Conservation (phyloP, 257 asterid species). For the Henckelia pumila region DNA sequence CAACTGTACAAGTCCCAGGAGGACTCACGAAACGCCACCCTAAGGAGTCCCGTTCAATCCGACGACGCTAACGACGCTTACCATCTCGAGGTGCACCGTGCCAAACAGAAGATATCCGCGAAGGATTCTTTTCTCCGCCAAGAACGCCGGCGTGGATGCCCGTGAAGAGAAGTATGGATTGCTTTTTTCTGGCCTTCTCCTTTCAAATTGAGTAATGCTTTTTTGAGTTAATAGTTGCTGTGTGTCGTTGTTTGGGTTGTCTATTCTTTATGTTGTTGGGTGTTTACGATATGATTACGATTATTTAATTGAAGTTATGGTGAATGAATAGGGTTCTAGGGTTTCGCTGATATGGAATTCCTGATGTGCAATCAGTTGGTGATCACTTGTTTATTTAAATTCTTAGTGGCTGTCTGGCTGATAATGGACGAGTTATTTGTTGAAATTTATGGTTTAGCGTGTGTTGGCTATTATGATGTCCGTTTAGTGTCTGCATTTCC, state of each 20-base stretch:
- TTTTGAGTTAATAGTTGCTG: not conserved
- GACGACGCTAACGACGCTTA: constrained; percentile 50
- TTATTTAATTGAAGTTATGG: not conserved
- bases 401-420: not conserved
- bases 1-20: constrained; percentile 90
- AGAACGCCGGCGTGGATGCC: constrained; percentile 78
- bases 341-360: constrained; percentile 30
- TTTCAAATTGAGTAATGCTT: constrained; percentile 7
- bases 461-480: not conserved
- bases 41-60: constrained; percentile 53
- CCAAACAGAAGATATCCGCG: constrained; percentile 58
- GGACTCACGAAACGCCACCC: constrained; percentile 80
- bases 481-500: not conserved
- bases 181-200: not conserved
- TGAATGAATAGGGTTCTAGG: constrained; percentile 31
- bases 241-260: not conserved
- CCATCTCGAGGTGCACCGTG: constrained; percentile 78
- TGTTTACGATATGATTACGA: not conserved
- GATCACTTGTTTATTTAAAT: not conserved
- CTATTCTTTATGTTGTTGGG: constrained; percentile 3
- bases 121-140: constrained; percentile 52
- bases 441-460: not conserved
- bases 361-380: not conserved
- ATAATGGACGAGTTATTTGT: not conserved
- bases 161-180: constrained; percentile 73